Conservation (phyloP, 2,329 filamentous ascomycete species). For the Geosmithia flava region DNA sequence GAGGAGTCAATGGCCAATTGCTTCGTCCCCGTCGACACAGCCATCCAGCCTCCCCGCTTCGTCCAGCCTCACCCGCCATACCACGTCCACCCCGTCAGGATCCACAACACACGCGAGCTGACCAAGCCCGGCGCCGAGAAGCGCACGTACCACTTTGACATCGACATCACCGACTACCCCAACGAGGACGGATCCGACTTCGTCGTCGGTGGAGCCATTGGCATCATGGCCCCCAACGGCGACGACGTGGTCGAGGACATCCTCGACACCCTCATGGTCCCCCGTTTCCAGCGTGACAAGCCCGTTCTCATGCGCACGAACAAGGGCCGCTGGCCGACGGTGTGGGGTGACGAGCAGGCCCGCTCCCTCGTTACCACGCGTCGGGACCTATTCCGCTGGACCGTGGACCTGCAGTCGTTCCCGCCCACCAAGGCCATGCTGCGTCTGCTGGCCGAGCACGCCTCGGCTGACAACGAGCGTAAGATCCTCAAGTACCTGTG, state of each 20-base stretch:
- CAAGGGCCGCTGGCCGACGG: conserved; percentile 85
- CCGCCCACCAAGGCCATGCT: conserved; percentile 82
- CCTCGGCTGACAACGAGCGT: conserved; percentile 68
- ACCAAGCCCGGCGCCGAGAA: conserved; percentile 87
- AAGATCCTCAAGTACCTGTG: conserved; percentile 79
- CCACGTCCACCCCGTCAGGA: conserved; percentile 78
- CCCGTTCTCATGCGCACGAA: conserved; percentile 68
- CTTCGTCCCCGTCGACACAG: conserved; percentile 31
- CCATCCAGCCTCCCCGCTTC: conserved; percentile 68
- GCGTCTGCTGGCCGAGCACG: conserved; percentile 75
- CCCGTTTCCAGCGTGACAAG: conserved; percentile 73
- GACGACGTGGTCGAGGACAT: conserved; percentile 66
- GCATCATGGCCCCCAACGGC: conserved; percentile 82
- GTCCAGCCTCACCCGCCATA: conserved; percentile 93
- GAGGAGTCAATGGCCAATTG: not conserved
- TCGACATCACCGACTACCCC: conserved; percentile 92
- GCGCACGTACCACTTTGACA: conserved; percentile 92
- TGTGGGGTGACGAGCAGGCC: conserved; percentile 85
- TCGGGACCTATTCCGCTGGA: conserved; percentile 90
- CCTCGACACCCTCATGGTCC: conserved; percentile 70
- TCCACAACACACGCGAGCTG: conserved; percentile 75
- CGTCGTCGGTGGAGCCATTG: conserved; percentile 91
- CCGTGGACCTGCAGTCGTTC: conserved; percentile 84
- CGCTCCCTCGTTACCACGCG: conserved; percentile 83
- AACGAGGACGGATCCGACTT: conserved; percentile 78